Evolutionary conservation across 179 eudicot genomes (phyloP).

Genomic region (Camellia oleifera): DNA sequence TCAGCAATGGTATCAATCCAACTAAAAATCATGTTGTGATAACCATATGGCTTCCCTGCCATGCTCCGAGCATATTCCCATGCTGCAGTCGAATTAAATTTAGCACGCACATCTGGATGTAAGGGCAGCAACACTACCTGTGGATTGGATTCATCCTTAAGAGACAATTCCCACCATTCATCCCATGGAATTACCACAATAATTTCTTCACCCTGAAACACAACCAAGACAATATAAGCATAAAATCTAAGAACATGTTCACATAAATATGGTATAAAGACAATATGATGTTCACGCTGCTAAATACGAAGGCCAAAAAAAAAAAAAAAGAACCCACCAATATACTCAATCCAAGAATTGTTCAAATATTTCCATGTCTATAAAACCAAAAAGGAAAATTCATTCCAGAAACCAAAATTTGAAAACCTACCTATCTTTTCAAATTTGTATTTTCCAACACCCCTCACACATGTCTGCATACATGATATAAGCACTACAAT

Average conservation of each 20-base stretch:
- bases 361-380: background rate
- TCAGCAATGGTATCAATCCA: conserved; percentile 97
- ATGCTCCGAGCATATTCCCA: conserved; percentile 95
- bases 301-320: background rate
- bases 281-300: conserved; percentile 2
- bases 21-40: conserved; percentile 98
- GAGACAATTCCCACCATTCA: conserved; percentile 96
- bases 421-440: background rate
- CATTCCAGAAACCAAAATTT: conserved; percentile 7
- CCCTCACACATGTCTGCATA: background rate
- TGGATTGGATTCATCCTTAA: conserved; percentile 84
- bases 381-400: background rate
- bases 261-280: background rate
- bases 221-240: background rate
- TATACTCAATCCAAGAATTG: background rate
- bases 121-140: conserved; percentile 89
- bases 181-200: conserved; percentile 91
- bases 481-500: background rate
- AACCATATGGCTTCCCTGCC: conserved; percentile 98
- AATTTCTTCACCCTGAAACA: conserved; percentile 85
- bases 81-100: conserved; percentile 80
- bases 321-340: background rate
- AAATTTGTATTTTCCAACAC: background rate
- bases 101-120: conserved; percentile 86
- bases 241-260: background rate